These are phyloP conservation scores for Penicillium bialowiezense DNA, from an alignment of 495 filamentous ascomycete genomes.

Conservation along the genomic window DNA sequence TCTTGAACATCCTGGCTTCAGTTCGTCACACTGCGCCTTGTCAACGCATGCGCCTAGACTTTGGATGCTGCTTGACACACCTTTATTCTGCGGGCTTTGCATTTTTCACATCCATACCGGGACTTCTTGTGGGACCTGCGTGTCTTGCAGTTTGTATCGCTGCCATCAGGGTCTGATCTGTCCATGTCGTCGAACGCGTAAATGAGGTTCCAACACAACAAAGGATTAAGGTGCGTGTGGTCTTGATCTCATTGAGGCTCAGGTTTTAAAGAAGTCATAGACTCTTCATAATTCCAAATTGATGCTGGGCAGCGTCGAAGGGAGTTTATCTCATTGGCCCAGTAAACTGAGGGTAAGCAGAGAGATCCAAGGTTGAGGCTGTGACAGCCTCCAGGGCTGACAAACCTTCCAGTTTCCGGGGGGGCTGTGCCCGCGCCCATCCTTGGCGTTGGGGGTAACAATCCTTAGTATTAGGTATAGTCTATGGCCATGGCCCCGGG, in stretches of 20 bases:
- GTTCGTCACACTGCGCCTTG: background rate
- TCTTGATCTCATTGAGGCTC: background rate
- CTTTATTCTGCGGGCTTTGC: conserved; percentile 1
- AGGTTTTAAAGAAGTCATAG: background rate
- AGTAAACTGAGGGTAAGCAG: background rate
- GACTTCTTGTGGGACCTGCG: background rate
- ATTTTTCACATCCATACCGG: background rate
- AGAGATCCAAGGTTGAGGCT: too few species aligned
- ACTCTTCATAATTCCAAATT: too few species aligned
- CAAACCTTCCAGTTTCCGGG: too few species aligned
- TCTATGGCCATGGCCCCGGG: too few species aligned
- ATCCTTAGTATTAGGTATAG: too few species aligned
- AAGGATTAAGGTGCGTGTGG: background rate
- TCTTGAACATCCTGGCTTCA: background rate
- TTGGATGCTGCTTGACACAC: background rate
- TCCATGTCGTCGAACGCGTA: conserved; percentile 1
- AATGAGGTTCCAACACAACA: too few species aligned
- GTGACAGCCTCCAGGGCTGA: too few species aligned
- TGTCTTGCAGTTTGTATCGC: background rate
- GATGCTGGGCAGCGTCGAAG: too few species aligned
- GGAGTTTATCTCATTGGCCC: background rate
- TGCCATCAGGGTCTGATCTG: background rate
- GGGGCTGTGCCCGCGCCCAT: too few species aligned
- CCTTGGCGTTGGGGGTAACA: too few species aligned
- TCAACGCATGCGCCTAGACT: background rate